Base-by-base conservation (phyloP, 352 stramenopile species). In the Phytopythium ostracodes region DNA sequence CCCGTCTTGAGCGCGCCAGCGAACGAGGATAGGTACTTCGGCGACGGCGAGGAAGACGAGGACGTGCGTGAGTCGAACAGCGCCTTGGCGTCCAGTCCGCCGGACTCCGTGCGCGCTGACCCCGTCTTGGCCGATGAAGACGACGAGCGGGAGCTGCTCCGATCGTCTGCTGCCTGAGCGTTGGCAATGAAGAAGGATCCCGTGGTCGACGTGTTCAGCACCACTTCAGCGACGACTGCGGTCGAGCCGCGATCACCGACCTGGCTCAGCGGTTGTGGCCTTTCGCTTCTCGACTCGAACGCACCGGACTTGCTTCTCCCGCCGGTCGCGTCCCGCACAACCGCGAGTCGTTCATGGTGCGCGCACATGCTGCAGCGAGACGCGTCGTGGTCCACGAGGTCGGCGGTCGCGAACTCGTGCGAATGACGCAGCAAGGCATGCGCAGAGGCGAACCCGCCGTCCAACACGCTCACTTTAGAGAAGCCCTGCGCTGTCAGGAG, bases 401-500 rank as follows among this genome's bases (percentile, higher is more conserved):
- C 84, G 17, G 78, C 78, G 9, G 91, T 76, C 17, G 78, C 79
- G 50, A 86, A 86, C 27, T 71, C 69, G 25, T 68, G 70, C 9
- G 78, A 88, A 25, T 73, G 70, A 29, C 79, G 73, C 33, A 94
- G 62, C 27, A 79, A 56, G 0, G 64, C 67, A 44, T 94, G 86
- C 9, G 77, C 72, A 4, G 78, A 82, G 8, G 76, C 77, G 49
- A 89, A 94, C 14, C 86, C 86, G 24, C 84, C 82, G 40, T 90
- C 77, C 1, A 95, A 61, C 15, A 93, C 75, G 33, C 84, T 93
- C 27, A 95, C 81, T 42, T 83, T 79, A 2, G 84, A 75, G 46
- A 93, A 93, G 0, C 84, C 81, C 12, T 76, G 77, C 60, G 92
- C 88, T 10, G 80, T 73, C 22, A 95, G 77, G 52, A 92, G 90